Evolutionary conservation across 2,329 filamentous ascomycete genomes (phyloP), one percentile per base, ranked within the genome.

Genomic region (Colletotrichum shisoi): DNA sequence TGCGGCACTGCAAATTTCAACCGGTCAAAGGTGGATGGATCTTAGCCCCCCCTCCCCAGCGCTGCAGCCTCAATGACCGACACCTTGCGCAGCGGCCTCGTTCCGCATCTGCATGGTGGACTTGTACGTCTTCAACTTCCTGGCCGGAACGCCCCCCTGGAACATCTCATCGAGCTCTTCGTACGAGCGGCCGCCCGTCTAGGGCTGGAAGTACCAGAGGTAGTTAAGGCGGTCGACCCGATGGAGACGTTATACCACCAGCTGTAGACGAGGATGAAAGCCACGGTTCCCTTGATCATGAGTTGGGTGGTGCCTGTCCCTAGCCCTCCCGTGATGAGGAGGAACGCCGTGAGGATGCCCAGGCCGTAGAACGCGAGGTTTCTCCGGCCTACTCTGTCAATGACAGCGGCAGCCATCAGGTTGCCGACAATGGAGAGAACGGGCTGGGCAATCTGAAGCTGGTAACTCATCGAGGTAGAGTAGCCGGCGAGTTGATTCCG

Each of bases 221-320:
- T 74, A 79, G 24, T 76, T 61, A 76, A 80, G n/a, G 76, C 76
- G 3, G 77, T 78, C 3, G 78, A 74, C 11, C 80, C 80, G 37
- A 82, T 79, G n/a, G 76, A 78, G 51, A 79, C 73, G 44, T 80
- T 76, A 64, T 80, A 81, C 62, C 74, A 72, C 70, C 74, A 80
- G 70, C 73, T 75, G 70, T 78, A 81, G 24, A 81, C 63, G 31
- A 79, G 69, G 6, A 81, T 77, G 65, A 81, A 73, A 15, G 76
- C 76, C 34, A 76, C 74, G 0, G 73, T 71, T 5, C 72, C 75
- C n/a, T 69, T 59, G 19, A 67, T 34, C 67, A 63, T 63, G 21
- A 67, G 54, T 45, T 64, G 54, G 40, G 49, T 60, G 63, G 73
- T 74, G 63, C 74, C 70, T 7, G 67, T 70, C 8, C 75, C 79